Base-by-base conservation (phyloP, 352 stramenopile genomes). In the Phytophthora quininea region DNA sequence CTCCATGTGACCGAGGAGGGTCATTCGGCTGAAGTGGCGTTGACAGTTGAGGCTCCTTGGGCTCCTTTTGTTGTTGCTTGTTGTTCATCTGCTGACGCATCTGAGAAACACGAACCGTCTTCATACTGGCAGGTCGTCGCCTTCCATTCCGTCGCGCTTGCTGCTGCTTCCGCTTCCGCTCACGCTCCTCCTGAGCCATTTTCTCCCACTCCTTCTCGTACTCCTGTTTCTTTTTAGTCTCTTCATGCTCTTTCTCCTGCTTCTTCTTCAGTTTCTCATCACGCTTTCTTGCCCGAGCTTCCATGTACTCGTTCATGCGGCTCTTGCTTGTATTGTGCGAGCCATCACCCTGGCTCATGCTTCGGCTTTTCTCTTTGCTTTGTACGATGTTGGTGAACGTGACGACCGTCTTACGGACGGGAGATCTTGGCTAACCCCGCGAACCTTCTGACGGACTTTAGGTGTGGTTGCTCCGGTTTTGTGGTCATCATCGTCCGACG, bases 241-340 rank as follows among this genome's bases (percentile, higher is more conserved):
- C 87, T 35, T 80, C 88, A 52, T 86, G 64, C 50, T 91, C 83
- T 49, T 90, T 83, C 55, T 91, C 73, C 52, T 89, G 75, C 11
- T 92, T 89, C 43, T 84, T 89, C 51, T 90, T 86, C 19, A 91
- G 64, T 55, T 95, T 96, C 47, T 91, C 84, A 29, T 87, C 80
- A 11, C 86, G 86, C 54, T 93, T 95, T 52, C 73, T 87, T 9
- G 85, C 84, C 2, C 88, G 88, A 32, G 73, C 80, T 47, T 96
- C 86, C 88, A 96, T 96, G 68, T 96, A 96, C 54, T 91, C 80
- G 53, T 96, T 96, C 88, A 96, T 96, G 29, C 88, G 86, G 50
- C 80, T 93, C 64, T 89, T 89, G 32, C 78, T 89, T 11, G 69
- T 73, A 10, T 60, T 67, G 45, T 76, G 72, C 30, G 64, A 53